Evolutionary conservation across 495 filamentous ascomycete species (phyloP).

Genomic region (Neurospora sp.): DNA sequence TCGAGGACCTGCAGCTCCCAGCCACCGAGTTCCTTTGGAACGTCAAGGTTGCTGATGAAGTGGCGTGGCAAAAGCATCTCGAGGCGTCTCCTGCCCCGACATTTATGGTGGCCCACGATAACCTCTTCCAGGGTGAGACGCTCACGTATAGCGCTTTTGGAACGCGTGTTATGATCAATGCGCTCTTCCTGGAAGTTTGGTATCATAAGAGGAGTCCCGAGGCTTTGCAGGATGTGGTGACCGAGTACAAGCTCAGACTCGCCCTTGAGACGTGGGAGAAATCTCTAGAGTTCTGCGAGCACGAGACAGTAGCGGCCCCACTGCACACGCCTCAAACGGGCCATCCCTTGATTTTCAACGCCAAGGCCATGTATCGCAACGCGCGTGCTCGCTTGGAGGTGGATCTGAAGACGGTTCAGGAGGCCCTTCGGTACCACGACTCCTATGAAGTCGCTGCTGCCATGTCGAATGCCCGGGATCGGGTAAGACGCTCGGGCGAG

Average conservation of each 20-base stretch:
- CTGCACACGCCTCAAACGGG: constrained; percentile 93
- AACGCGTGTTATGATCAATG: constrained; percentile 97
- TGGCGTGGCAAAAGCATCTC: constrained; percentile 70
- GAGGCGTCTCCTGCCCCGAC: constrained; percentile 61
- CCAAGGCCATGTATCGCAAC: constrained; percentile 94
- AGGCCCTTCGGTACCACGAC: constrained; percentile 93
- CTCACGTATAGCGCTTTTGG: constrained; percentile 95
- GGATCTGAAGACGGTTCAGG: constrained; percentile 89
- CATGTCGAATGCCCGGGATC: constrained; percentile 88
- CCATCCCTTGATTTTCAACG: constrained; percentile 98
- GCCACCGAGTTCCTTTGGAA: constrained; percentile 96
- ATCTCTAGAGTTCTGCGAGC: constrained; percentile 86
- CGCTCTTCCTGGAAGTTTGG: constrained; percentile 97
- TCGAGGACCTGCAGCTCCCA: constrained; percentile 84
- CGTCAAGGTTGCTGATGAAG: constrained; percentile 67
- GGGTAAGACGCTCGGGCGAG: constrained; percentile 86
- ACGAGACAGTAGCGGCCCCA: constrained; percentile 81
- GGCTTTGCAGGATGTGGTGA: constrained; percentile 90
- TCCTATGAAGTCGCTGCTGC: constrained; percentile 92
- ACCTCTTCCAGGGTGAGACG: constrained; percentile 85
- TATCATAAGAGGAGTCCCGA: constrained; percentile 96
- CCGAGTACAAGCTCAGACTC: constrained; percentile 94
- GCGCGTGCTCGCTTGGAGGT: constrained; percentile 88
- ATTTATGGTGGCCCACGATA: constrained; percentile 88
- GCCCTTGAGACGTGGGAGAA: constrained; percentile 97